Percentiles rank a stretch among this genome's conserved stretches.
Evolutionary conservation across 2,329 filamentous ascomycete species (phyloP).

Genomic region (Pseudocercospora cruenta): DNA sequence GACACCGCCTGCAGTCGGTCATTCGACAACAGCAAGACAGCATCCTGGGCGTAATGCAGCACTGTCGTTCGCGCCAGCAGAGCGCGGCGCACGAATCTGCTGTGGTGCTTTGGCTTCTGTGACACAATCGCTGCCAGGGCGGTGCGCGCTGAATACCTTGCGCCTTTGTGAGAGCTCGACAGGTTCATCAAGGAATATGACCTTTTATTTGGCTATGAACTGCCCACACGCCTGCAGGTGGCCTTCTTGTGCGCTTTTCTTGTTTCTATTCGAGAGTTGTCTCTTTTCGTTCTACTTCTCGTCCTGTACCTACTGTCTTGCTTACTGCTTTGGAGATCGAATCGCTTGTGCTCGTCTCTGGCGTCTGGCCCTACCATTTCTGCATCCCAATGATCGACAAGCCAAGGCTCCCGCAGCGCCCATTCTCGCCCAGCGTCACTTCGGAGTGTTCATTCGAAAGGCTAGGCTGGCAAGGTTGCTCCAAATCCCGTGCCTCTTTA

Average conservation of each 20-base stretch:
- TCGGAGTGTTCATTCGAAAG: conserved; percentile 8
- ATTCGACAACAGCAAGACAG: not conserved
- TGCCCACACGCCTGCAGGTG: conserved; percentile 24
- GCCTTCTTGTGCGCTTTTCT: conserved; percentile 20
- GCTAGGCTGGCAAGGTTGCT: conserved; percentile 23
- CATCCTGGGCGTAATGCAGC: not conserved
- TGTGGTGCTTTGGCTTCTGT: conserved; percentile 26
- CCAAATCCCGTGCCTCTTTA: conserved; percentile 23
- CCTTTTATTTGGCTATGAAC: conserved; percentile 12
- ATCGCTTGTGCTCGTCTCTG: not conserved
- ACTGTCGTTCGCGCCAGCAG: conserved; percentile 18
- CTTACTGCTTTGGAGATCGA: conserved; percentile 6
- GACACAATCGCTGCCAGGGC: conserved; percentile 31
- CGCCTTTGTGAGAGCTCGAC: conserved; percentile 31
- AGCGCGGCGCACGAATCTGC: conserved; percentile 16
- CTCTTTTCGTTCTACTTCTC: conserved; percentile 2
- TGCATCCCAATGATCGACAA: conserved; percentile 25
- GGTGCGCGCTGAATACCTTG: conserved; percentile 30
- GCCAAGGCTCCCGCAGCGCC: conserved; percentile 14
- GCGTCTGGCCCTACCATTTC: conserved; percentile 6
- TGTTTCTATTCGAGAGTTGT: conserved; percentile 1
- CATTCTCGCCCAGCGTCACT: conserved; percentile 26
- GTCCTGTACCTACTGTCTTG: not conserved
- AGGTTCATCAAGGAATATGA: conserved; percentile 17
- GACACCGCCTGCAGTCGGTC: not conserved